These are phyloP conservation scores for Notholithocarpus densiflorus DNA, from an alignment of 306 rosid species.

Conservation along the genomic window DNA sequence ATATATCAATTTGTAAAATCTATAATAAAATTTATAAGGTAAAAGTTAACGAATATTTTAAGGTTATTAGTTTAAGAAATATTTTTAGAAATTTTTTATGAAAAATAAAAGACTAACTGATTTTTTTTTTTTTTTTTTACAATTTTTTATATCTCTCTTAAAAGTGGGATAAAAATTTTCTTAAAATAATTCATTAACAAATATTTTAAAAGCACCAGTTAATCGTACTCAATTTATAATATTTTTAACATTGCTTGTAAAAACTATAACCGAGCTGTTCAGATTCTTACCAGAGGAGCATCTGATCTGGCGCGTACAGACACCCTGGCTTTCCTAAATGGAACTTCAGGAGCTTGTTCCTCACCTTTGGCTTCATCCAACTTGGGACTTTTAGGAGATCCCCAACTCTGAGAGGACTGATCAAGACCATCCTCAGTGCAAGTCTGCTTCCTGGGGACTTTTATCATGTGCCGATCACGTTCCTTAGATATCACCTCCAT, in stretches of 20 bases:
- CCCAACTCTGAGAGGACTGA: conserved; percentile 38
- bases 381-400: conserved; percentile 21
- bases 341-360: conserved; percentile 19
- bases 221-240: too few relatives aligned
- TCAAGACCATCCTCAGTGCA: conserved; percentile 25
- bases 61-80: too few relatives aligned
- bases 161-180: rapidly evolving
- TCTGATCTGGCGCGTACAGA: conserved; percentile 55
- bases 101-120: too few relatives aligned
- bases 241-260: too few relatives aligned
- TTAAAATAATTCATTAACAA: rapidly evolving
- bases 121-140: too few relatives aligned
- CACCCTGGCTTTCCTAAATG: conserved; percentile 48
- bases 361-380: conserved; percentile 23
- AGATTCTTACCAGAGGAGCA: conserved; percentile 35
- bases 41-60: too few relatives aligned
- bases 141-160: rapidly evolving
- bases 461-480: conserved; percentile 14
- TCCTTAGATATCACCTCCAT: conserved; percentile 32
- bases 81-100: too few relatives aligned
- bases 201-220: rapidly evolving
- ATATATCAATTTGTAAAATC: too few relatives aligned
- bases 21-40: too few relatives aligned
- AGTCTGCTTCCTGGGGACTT: conserved; percentile 22
- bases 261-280: not conserved